Conservation (phyloP, 2,329 filamentous ascomycete genomes). For the Plenodomus lindquistii region DNA sequence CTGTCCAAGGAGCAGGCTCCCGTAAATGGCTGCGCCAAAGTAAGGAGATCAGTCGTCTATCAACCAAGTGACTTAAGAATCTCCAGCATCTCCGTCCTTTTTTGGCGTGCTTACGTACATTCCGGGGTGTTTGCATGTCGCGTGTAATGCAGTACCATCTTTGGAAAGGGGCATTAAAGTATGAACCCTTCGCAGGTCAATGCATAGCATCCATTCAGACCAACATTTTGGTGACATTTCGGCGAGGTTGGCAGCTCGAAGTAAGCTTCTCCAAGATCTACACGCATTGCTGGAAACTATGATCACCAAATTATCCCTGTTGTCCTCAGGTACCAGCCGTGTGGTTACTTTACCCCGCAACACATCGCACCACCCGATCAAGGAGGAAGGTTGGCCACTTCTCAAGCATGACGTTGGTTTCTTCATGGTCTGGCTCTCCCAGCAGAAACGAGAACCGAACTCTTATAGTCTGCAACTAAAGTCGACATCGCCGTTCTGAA, state of each 20-base stretch:
- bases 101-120: neutral
- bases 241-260: neutral
- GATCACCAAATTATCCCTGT: neutral
- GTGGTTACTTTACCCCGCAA: conserved; percentile 31
- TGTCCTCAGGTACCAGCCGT: conserved; percentile 10
- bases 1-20: too few species aligned
- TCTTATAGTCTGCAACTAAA: too few species aligned
- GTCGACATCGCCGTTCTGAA: too few species aligned
- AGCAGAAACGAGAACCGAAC: neutral
- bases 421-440: neutral
- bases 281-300: neutral
- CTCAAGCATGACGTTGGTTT: conserved; percentile 22
- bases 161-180: neutral
- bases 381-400: conserved; percentile 19
- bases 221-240: too few species aligned
- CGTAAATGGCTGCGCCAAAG: too few species aligned
- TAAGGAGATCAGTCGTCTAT: too few species aligned
- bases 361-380: conserved; percentile 17
- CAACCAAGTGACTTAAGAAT: too few species aligned
- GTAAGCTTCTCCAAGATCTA: neutral
- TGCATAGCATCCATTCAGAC: too few species aligned
- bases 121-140: too few species aligned
- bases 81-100: neutral
- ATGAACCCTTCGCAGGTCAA: too few species aligned
- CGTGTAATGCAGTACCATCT: neutral